Conservation (phyloP, 2,329 filamentous ascomycete genomes). For the Sclerotinia spermophila region DNA sequence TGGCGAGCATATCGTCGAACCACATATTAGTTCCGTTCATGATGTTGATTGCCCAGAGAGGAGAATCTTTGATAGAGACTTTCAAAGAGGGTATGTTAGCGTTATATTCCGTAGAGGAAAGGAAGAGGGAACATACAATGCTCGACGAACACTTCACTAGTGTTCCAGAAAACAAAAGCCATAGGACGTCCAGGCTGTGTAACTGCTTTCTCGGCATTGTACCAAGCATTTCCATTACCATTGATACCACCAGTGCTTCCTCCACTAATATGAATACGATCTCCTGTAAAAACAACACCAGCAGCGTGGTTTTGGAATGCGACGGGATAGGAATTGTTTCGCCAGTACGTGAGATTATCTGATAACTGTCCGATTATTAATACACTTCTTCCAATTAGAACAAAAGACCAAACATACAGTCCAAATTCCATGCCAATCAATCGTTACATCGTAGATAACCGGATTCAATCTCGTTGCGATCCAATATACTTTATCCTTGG, state of each 20-base stretch:
- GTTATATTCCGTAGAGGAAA: background rate
- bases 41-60: slow-evolving; percentile 53
- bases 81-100: background rate
- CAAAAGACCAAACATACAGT: slow-evolving; percentile 37
- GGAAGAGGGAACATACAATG: slow-evolving; percentile 38
- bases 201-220: slow-evolving; percentile 44
- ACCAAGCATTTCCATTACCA: slow-evolving; percentile 54
- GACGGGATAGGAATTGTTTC: slow-evolving; percentile 50
- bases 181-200: slow-evolving; percentile 52
- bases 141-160: slow-evolving; percentile 50
- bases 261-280: slow-evolving; percentile 50
- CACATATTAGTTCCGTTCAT: slow-evolving; percentile 54
- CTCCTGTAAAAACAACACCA: slow-evolving; percentile 49
- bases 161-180: slow-evolving; percentile 57
- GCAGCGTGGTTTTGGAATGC: slow-evolving; percentile 55
- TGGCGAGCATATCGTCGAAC: slow-evolving; percentile 49
- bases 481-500: slow-evolving; percentile 47
- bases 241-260: slow-evolving; percentile 51
- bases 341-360: slow-evolving; percentile 51
- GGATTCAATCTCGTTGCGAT: slow-evolving; percentile 50
- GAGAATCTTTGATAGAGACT: slow-evolving; percentile 48
- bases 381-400: background rate
- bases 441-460: slow-evolving; percentile 46
- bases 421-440: slow-evolving; percentile 53
- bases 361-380: slow-evolving; percentile 40